A percentile compares a stretch with the other conserved stretches of the same genome.
phyloP scores from a whole-genome alignment of 805 yeast species.

The Jamesozyma piceae region DNA sequence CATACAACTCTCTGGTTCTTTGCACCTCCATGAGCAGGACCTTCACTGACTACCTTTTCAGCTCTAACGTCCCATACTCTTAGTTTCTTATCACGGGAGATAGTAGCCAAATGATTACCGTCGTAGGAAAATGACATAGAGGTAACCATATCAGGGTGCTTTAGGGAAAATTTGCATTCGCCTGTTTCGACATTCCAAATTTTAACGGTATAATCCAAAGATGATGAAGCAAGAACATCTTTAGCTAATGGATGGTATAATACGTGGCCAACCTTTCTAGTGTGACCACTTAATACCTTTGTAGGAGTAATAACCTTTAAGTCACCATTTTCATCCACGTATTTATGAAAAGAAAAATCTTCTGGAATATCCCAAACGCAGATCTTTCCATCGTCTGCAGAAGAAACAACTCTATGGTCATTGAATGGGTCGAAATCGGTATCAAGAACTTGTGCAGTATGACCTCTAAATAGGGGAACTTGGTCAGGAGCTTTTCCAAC shows the following conservation, averaged over 20 bases:
- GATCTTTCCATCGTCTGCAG: constrained; percentile 74
- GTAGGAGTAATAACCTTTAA: constrained; percentile 63
- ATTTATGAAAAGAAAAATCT: constrained; percentile 61
- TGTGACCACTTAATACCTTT: constrained; percentile 71
- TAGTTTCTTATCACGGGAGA: constrained; percentile 81
- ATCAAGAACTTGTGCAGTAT: constrained; percentile 88
- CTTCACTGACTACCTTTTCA: constrained; percentile 69
- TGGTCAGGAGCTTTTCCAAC: constrained; percentile 90
- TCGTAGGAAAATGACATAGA: constrained; percentile 85
- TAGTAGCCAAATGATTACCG: constrained; percentile 79
- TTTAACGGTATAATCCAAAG: constrained; percentile 84
- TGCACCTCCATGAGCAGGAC: constrained; percentile 87
- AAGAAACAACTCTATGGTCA: constrained; percentile 61
- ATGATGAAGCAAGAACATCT: constrained; percentile 79
- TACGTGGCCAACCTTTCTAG: constrained; percentile 89
- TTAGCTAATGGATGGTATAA: constrained; percentile 82
- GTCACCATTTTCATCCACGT: constrained; percentile 45
- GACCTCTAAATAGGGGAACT: constrained; percentile 91
- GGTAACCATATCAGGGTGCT: constrained; percentile 87
- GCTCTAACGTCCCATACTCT: constrained; percentile 86
- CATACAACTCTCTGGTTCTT: constrained; percentile 81
- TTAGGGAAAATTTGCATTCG: constrained; percentile 57
- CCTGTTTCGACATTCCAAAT: constrained; percentile 82
- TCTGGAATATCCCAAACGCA: constrained; percentile 84
- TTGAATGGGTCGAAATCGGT: constrained; percentile 93